Conservation (phyloP, 441 rosid genomes). For the Hura crepitans region DNA sequence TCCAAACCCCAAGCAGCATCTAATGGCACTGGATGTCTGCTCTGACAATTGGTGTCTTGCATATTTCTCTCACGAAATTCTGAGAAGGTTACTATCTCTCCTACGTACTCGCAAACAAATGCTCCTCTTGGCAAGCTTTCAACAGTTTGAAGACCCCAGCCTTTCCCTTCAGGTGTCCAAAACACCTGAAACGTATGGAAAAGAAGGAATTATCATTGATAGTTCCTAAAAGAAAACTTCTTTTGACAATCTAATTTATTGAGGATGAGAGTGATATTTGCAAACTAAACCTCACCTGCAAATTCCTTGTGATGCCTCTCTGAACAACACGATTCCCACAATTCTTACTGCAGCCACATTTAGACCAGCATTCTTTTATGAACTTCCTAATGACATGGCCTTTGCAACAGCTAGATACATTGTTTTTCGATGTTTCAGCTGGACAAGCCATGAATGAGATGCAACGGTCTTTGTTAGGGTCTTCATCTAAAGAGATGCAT, state of each 20-base stretch:
- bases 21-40: background rate
- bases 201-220: too few species aligned
- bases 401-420: background rate
- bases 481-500: background rate
- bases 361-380: conserved; percentile 25
- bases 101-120: conserved; percentile 17
- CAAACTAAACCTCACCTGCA: conserved; percentile 2
- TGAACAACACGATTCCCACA: conserved; percentile 28
- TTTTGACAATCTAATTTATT: background rate
- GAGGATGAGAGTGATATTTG: background rate
- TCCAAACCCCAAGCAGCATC: conserved; percentile 10
- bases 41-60: background rate
- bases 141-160: conserved; percentile 18
- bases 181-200: conserved; percentile 13
- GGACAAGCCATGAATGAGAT: conserved; percentile 16
- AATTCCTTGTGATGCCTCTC: conserved; percentile 17
- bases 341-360: conserved; percentile 14
- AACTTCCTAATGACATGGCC: conserved; percentile 15
- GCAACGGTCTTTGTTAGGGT: background rate
- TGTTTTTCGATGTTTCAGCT: background rate
- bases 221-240: background rate
- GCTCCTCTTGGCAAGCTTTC: conserved; percentile 13
- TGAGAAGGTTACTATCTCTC: conserved; percentile 13
- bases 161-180: conserved; percentile 13
- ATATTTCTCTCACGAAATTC: background rate